Conservation (phyloP, 495 filamentous ascomycete genomes). For the Aspergillus ellipticus region DNA sequence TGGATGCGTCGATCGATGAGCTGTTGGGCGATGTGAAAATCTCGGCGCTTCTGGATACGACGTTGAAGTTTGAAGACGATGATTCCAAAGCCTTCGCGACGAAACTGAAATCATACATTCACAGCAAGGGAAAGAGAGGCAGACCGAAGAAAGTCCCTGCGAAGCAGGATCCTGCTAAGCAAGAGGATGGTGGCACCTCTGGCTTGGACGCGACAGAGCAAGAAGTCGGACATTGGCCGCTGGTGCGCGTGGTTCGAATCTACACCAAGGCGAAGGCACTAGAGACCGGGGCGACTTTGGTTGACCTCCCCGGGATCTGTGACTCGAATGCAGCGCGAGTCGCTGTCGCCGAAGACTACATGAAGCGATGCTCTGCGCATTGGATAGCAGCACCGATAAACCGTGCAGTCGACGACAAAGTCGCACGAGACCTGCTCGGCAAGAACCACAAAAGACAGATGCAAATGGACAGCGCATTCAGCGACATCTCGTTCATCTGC, state of each 20-base stretch:
- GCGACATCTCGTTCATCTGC: slow-evolving; percentile 60
- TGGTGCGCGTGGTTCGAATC: slow-evolving; percentile 60
- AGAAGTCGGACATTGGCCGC: slow-evolving; percentile 59
- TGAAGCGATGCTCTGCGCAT: slow-evolving; percentile 48
- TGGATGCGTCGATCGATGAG: slow-evolving; percentile 27
- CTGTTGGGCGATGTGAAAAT: slow-evolving; percentile 30
- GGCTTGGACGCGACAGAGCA: background rate
- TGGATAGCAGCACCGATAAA: slow-evolving; percentile 62
- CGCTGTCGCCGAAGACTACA: slow-evolving; percentile 58
- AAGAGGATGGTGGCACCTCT: background rate
- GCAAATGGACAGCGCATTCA: slow-evolving; percentile 58
- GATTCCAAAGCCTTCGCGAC: slow-evolving; percentile 39
- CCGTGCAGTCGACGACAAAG: slow-evolving; percentile 63
- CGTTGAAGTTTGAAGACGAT: slow-evolving; percentile 35
- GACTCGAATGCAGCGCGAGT: slow-evolving; percentile 64
- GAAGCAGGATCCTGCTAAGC: slow-evolving; percentile 8
- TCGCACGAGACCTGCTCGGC: slow-evolving; percentile 57
- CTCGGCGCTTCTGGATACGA: slow-evolving; percentile 44
- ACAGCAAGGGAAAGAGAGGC: slow-evolving; percentile 43
- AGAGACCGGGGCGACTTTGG: slow-evolving; percentile 59
- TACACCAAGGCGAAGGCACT: slow-evolving; percentile 55
- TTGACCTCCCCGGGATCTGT: slow-evolving; percentile 63
- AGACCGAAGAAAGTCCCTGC: background rate
- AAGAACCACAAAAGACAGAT: slow-evolving; percentile 62
- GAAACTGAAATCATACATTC: slow-evolving; percentile 45